Percentiles rank a stretch among this genome's conserved stretches.
Evolutionary conservation across 2,329 filamentous ascomycete species (phyloP).

Genomic region (Calonectria pseudoreteaudii): DNA sequence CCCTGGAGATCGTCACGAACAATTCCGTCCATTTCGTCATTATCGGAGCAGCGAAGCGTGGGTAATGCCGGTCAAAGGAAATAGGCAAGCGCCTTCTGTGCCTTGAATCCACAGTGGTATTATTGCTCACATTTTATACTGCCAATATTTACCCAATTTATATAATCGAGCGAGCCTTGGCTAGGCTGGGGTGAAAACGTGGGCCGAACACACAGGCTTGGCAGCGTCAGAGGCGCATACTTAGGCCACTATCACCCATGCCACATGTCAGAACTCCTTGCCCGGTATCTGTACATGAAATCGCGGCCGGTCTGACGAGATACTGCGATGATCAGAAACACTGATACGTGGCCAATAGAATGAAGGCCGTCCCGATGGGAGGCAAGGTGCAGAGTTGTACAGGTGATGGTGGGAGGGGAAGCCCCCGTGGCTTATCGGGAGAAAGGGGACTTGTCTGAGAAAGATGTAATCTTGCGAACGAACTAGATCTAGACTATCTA

Average conservation of each 20-base stretch:
- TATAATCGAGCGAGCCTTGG: neutral
- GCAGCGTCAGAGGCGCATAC: constrained; percentile 5
- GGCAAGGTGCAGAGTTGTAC: neutral
- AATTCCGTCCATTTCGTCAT: constrained; percentile 4
- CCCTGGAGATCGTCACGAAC: constrained; percentile 5
- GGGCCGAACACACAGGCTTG: neutral
- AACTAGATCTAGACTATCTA: neutral
- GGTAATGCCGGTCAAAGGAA: neutral
- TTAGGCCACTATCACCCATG: neutral
- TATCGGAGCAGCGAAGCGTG: neutral
- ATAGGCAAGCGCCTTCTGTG: neutral
- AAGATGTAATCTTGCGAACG: neutral
- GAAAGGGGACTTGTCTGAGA: neutral
- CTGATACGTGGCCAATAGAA: constrained; percentile 1
- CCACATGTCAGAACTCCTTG: neutral
- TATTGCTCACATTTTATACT: neutral
- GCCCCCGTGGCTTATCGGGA: neutral
- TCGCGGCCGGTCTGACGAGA: neutral
- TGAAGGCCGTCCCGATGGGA: neutral
- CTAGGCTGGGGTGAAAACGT: neutral
- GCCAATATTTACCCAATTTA: neutral
- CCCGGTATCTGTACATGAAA: constrained; percentile 3
- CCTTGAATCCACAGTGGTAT: neutral
- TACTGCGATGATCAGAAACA: neutral
- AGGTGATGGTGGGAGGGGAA: neutral